Percentiles rank a stretch among this genome's conserved stretches.
Conservation (phyloP, 1,139 yeast species). For the Candida sp. region DNA sequence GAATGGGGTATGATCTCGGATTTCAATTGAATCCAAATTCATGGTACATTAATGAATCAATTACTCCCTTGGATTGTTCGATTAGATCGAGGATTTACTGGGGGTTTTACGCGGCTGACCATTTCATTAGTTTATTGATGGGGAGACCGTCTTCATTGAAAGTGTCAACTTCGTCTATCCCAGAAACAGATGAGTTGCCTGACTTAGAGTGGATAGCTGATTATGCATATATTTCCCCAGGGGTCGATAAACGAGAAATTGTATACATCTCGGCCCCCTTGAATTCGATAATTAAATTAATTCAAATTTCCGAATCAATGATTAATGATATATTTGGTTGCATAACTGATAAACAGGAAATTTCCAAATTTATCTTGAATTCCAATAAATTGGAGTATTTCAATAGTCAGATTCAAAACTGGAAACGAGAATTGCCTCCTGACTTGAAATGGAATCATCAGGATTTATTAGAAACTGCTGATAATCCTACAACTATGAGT, state of each 20-base stretch:
- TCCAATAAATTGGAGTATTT: conserved; percentile 33
- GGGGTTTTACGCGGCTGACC: conserved; percentile 64
- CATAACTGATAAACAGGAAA: conserved; percentile 15
- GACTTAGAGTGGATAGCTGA: conserved; percentile 53
- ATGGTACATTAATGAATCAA: conserved; percentile 32
- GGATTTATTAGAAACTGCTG: conserved; percentile 35
- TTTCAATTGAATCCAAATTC: conserved; percentile 57
- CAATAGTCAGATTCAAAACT: conserved; percentile 43
- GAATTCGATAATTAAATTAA: conserved; percentile 41
- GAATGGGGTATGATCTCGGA: conserved; percentile 61
- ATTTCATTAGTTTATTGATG: conserved; percentile 50
- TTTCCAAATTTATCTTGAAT: conserved; percentile 24
- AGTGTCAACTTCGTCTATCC: conserved; percentile 53
- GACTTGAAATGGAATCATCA: conserved; percentile 46
- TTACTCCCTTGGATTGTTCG: conserved; percentile 37
- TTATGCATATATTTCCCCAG: conserved; percentile 22
- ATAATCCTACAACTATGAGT: conserved; percentile 45
- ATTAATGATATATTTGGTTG: conserved; percentile 44
- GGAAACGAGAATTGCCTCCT: conserved; percentile 44
- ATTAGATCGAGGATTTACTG: conserved; percentile 58
- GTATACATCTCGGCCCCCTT: conserved; percentile 43
- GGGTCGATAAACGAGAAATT: conserved; percentile 13
- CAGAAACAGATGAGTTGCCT: conserved; percentile 56
- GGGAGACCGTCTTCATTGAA: conserved; percentile 56
- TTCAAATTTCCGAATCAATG: conserved; percentile 48